Base-by-base conservation (phyloP, 2,329 filamentous ascomycete species). In the Epichloe coenophiala region DNA sequence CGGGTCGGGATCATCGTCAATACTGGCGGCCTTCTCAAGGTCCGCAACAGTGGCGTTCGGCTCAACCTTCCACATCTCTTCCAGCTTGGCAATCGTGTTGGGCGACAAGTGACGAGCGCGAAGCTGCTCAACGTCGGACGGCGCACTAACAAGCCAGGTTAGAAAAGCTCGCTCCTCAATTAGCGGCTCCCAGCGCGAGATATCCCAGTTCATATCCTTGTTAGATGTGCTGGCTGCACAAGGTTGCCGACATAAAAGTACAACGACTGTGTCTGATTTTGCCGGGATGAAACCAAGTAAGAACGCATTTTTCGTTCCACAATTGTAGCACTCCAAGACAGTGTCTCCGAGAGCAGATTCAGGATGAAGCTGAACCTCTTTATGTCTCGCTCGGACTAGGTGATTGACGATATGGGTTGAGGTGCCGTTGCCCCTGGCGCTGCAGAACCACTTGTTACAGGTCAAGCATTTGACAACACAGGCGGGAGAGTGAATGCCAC, bases 191-290 rank as follows among this genome's bases (percentile, higher is more conserved):
- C 93, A 98, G 63, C 90, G 83, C 27, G 91, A 95, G 5, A 90
- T 94, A 66, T 98, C 93, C 93, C 93, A 98, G 66, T 93, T 98
- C 90, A 98, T 97, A 62, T 98, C 93, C 70, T 98, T 98, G 57
- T 88, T 91, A 36, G 93, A 97, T 1, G 90, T 86, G 71, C 87
- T 91, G 31, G 93, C 85, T 36, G 91, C 93, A 67, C 93, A 98
- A 45, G 93, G 93, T 68, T 97, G 93, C 54, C 93, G 89, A 67
- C 93, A 98, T 38, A 98, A 78, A 43, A 98, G 80, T 23, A 98
- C 93, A 7, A 98, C 94, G 31, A 98, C 93, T 0, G 93, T 96
- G 63, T 98, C 94, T 11, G 93, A 97, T 66, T 98, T 98, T 51
- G 93, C 93, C 9, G 93, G 94, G 59, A 98, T 98, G 66, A 98